Base-by-base conservation (phyloP, 306 rosid genomes). In the Crataegus laevigata region DNA sequence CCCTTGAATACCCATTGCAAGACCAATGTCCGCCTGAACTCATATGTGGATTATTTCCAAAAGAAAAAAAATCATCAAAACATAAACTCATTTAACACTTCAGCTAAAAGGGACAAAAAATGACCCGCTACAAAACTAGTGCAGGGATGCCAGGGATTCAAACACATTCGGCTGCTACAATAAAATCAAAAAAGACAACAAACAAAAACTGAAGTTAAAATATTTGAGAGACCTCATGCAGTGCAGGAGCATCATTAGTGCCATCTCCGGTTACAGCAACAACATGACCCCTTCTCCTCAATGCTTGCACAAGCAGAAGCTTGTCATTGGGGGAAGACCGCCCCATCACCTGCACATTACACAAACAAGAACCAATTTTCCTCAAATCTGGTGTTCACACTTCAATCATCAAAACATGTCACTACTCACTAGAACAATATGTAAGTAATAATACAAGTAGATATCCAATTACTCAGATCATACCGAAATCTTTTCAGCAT, bases 181-280 rank as follows among this genome's bases (percentile, higher is more conserved):
- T 26, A 47, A 26, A 47, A 3, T 47, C 9, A 45, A 24, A 52
- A 21, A 50, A 74, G 25, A 58, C 43, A 5, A 64, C 50, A 65
- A 11, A 55, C 6, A 13, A 47, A 77, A 22, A 9, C 26, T 45
- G 40, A 25, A 47, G 22, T 28, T 22, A 77, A 30, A 59, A 15
- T 70, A 26, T 29, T 13, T 55, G 47, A 32, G 61, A 54, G 71
- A 93, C 98, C 98, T 93, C 98, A 58, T 93, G 96, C 13, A 93
- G 80, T 40, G 98, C 98, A 22, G 96, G 97, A 77, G 98, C 98
- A 81, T 93, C 96, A 80, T 93, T 91, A 28, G 98, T 89, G 82
- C 98, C 98, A 80, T 93, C 96, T 72, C 98, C 98, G 58, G 96
- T 93, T 45, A 91, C 98, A 61, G 98, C 98, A 81, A 93, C 96